Evolutionary conservation across 2,329 filamentous ascomycete species (phyloP).

Genomic region (Thermoascus crustaceus): DNA sequence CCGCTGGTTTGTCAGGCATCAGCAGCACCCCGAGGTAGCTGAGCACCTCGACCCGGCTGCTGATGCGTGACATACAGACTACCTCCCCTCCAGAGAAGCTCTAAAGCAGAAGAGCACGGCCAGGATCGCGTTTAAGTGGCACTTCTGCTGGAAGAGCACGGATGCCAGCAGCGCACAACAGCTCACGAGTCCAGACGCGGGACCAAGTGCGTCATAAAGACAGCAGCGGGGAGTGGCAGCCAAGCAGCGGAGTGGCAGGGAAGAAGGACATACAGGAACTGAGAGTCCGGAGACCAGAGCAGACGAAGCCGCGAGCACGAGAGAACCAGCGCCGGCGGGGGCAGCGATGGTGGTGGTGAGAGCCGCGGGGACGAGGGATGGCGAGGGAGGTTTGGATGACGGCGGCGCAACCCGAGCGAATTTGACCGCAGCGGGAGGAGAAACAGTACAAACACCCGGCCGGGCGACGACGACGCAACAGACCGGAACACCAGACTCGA

Average conservation of each 20-base stretch:
- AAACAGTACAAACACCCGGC: conserved; percentile 1
- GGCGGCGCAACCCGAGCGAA: conserved; percentile 1
- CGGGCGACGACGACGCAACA: neutral
- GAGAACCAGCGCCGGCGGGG: neutral
- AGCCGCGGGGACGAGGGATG: neutral
- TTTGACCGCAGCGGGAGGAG: neutral
- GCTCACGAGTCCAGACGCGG: too few relatives aligned
- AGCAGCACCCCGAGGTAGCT: too few relatives aligned
- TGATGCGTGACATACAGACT: too few relatives aligned
- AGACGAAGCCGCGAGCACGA: too few relatives aligned
- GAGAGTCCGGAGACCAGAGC: neutral
- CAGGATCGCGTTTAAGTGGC: too few relatives aligned
- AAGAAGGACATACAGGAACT: neutral
- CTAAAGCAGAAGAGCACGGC: too few relatives aligned
- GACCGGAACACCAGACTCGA: neutral
- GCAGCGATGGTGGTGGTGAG: neutral
- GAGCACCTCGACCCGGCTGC: too few relatives aligned
- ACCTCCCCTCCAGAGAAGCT: too few relatives aligned
- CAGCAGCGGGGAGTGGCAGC: neutral
- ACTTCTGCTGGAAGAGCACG: too few relatives aligned
- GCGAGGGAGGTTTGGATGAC: neutral
- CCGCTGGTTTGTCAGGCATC: too few relatives aligned
- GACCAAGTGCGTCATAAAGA: conserved; percentile 1
- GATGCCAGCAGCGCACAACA: too few relatives aligned
- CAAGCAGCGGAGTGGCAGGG: neutral